A percentile compares a stretch with the other conserved stretches of the same genome.
Evolutionary conservation across 352 stramenopile genomes (phyloP).

Genomic region (Globisporangium barbulae): DNA sequence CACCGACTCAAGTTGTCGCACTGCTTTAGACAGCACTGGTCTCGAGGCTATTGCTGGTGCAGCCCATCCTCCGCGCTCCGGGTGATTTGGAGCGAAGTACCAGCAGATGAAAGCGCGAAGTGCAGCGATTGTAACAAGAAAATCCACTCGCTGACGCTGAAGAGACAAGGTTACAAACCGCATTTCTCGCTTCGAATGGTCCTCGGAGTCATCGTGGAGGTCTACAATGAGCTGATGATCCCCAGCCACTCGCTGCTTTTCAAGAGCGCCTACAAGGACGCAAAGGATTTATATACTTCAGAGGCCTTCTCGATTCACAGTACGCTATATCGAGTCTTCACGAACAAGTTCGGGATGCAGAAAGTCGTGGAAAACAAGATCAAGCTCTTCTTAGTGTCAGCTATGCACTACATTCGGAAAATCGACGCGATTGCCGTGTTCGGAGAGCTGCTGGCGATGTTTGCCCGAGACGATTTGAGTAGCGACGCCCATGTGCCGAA

Average conservation of each 20-base stretch:
- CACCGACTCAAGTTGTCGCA: conserved; percentile 39
- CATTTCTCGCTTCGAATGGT: conserved; percentile 55
- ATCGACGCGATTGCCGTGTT: conserved; percentile 66
- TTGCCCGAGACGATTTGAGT: conserved; percentile 17
- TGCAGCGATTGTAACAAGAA: conserved; percentile 29
- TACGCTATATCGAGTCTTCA: conserved; percentile 42
- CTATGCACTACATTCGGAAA: conserved; percentile 45
- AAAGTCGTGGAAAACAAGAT: conserved; percentile 53
- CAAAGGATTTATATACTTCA: neutral
- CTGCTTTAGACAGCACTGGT: conserved; percentile 44
- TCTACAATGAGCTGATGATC: conserved; percentile 43
- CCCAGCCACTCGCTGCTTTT: conserved; percentile 43
- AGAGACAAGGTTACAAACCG: conserved; percentile 27
- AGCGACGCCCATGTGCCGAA: conserved; percentile 34
- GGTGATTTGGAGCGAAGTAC: conserved; percentile 25
- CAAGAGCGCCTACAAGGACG: conserved; percentile 23
- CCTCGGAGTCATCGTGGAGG: conserved; percentile 48
- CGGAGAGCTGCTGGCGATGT: conserved; percentile 57
- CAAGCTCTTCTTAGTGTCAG: conserved; percentile 60
- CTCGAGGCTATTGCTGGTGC: conserved; percentile 62
- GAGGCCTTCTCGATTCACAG: conserved; percentile 38
- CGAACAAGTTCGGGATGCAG: conserved; percentile 47
- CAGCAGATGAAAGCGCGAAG: neutral
- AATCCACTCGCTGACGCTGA: conserved; percentile 33
- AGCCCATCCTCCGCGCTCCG: conserved; percentile 16